phyloP scores from a whole-genome alignment of 495 filamentous ascomycete species.

The Tuber aestivum region DNA sequence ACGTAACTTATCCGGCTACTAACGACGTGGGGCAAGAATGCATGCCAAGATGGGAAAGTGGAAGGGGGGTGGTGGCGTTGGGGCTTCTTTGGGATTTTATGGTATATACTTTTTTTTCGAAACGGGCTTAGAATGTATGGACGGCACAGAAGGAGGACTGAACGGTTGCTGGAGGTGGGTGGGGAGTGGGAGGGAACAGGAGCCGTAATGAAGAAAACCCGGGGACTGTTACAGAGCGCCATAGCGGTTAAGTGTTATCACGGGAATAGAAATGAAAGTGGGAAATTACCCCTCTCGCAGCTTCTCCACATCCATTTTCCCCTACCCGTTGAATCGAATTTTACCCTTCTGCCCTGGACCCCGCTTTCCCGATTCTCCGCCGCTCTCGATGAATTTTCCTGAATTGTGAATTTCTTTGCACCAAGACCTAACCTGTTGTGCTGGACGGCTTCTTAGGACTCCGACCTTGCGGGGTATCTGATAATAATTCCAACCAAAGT shows the following conservation, averaged over 20 bases:
- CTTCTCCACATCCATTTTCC: background rate
- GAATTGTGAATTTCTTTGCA: no score
- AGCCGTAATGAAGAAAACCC: background rate
- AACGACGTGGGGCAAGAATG: background rate
- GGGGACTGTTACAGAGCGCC: background rate
- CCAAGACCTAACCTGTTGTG: no score
- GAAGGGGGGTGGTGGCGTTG: background rate
- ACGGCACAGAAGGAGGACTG: background rate
- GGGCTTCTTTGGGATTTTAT: slow-evolving; percentile 1
- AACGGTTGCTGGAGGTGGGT: background rate
- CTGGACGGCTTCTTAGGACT: no score
- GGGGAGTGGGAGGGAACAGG: background rate
- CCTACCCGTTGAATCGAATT: background rate
- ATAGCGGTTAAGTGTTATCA: background rate
- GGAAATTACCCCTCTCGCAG: background rate
- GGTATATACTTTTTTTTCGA: background rate
- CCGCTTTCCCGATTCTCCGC: no score
- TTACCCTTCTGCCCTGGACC: no score
- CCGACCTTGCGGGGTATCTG: no score
- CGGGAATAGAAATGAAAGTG: background rate
- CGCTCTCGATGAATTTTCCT: no score
- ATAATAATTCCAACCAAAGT: background rate
- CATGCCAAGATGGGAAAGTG: background rate
- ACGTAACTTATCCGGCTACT: background rate
- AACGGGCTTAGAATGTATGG: background rate